A percentile compares a stretch with the other conserved stretches of the same genome.
Evolutionary conservation across 306 rosid genomes (phyloP).

Genomic region (Ammopiptanthus mongolicus): DNA sequence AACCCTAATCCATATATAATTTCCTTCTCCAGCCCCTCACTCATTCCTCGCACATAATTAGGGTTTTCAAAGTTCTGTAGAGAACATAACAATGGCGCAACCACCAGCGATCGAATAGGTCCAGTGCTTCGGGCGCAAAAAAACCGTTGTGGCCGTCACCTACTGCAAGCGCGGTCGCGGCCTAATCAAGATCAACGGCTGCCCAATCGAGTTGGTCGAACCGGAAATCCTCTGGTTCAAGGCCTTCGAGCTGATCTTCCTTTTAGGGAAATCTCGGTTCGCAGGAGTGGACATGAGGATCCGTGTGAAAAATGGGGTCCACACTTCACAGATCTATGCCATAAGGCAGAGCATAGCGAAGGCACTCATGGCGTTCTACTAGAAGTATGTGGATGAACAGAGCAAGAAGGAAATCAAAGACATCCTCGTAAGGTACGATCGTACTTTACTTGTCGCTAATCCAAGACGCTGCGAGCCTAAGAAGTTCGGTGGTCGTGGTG

Average conservation of each 20-base stretch:
- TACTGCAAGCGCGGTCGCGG: conserved; percentile 85
- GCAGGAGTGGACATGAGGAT: conserved; percentile 74
- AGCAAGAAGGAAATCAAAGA: conserved; percentile 92
- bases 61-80: conserved; percentile 1
- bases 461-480: conserved; percentile 91
- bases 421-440: conserved; percentile 61
- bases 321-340: conserved; percentile 83
- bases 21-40: not conserved
- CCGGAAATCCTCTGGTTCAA: conserved; percentile 86
- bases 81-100: conserved; percentile 2
- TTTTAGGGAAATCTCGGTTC: conserved; percentile 64
- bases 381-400: conserved; percentile 85
- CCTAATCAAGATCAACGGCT: conserved; percentile 77
- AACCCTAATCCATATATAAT: conserved; percentile 12
- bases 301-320: conserved; percentile 78
- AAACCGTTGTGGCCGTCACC: conserved; percentile 86
- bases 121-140: conserved; percentile 82
- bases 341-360: conserved; percentile 82
- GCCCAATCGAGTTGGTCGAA: conserved; percentile 73
- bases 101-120: conserved; percentile 46
- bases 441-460: conserved; percentile 76
- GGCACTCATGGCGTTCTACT: conserved; percentile 75
- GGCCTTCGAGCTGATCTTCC: conserved; percentile 74
- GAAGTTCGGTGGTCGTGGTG: conserved; percentile 93
- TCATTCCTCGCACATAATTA: not conserved